Evolutionary conservation across 805 yeast species (phyloP), one percentile per base, ranked within the genome.

Genomic region (Myxozyma nipponensis): DNA sequence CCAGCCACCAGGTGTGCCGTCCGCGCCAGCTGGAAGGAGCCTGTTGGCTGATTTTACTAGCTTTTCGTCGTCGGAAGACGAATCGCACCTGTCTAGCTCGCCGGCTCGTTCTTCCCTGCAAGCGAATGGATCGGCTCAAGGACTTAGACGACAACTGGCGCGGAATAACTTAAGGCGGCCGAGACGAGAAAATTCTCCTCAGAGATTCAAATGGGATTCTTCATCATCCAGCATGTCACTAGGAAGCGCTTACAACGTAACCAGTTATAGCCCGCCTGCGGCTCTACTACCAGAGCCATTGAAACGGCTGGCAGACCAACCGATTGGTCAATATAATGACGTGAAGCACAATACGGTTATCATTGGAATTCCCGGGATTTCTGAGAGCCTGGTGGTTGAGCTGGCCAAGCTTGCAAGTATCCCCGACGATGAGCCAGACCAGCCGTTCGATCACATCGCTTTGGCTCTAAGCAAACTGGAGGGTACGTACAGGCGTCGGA

Each of bases 401-500:
- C 15, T 85, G 41, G 84, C 84, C 38, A 87, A 83, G 61, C 74
- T 89, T 42, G 95, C 95, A 1, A 84, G 85, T 4, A 80, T 90
- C 44, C 91, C 96, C 0, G 96, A 91, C 65, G 89, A 84, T 42
- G 74, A 82, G 0, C 70, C 77, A 38, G 78, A 75, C 25, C 79
- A 76, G 17, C 86, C 87, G 17, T 36, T 32, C 17, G 54, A 50
- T 66, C 79, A 81, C 42, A 38, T 54, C 10, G 38, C 35, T 10
- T 24, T 37, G 9, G 89, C 98, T 0, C 71, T 90, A 58, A 73
- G 73, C 68, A 90, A 85, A 67, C 71, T 91, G 26, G 95, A 86
- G 67, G 98, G 96, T 0, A 78, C 73, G 35, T 72, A 65, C 4
- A 13, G 10, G 7, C 39, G 38, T 2, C 7, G 21, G 9, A 7